Percentiles rank a stretch among this genome's conserved stretches.
Evolutionary conservation across 805 yeast genomes (phyloP).

Genomic region (Myxozyma mucilagina): DNA sequence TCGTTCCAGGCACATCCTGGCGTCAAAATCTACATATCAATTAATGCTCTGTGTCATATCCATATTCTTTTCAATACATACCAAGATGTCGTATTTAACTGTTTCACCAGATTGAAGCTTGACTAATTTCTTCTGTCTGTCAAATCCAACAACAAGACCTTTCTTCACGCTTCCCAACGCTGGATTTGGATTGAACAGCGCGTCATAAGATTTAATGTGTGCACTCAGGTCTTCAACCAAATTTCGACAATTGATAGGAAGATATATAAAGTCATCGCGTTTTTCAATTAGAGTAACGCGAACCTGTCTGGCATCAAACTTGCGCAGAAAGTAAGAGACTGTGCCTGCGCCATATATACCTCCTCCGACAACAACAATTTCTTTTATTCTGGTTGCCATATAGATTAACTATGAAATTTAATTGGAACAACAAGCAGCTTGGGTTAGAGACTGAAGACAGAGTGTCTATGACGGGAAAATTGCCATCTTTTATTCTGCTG

Average conservation of each 20-base stretch:
- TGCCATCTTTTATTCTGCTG: too few species aligned
- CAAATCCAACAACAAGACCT: conserved; percentile 6
- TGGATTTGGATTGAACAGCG: conserved; percentile 9
- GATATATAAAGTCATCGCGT: conserved; percentile 15
- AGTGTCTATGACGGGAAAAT: too few species aligned
- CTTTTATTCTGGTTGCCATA: background rate
- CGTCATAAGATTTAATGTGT: conserved; percentile 8
- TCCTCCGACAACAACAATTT: conserved; percentile 16
- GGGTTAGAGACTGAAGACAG: too few species aligned
- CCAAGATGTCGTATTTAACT: conserved; percentile 13
- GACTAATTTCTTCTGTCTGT: conserved; percentile 6
- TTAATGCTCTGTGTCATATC: too few species aligned
- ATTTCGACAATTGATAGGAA: conserved; percentile 10
- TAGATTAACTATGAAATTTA: too few species aligned
- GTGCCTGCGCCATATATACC: conserved; percentile 10
- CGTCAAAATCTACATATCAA: conserved; percentile 9
- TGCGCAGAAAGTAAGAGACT: background rate
- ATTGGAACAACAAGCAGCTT: too few species aligned
- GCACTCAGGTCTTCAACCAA: conserved; percentile 8
- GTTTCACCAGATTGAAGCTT: conserved; percentile 4
- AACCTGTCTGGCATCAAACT: background rate
- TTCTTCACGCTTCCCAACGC: conserved; percentile 7
- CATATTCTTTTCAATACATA: background rate
- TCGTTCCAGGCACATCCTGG: conserved; percentile 8
- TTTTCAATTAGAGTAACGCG: conserved; percentile 15